Base-by-base conservation (phyloP, 768 basidiomycete species). In the Pleurotus djamor region DNA sequence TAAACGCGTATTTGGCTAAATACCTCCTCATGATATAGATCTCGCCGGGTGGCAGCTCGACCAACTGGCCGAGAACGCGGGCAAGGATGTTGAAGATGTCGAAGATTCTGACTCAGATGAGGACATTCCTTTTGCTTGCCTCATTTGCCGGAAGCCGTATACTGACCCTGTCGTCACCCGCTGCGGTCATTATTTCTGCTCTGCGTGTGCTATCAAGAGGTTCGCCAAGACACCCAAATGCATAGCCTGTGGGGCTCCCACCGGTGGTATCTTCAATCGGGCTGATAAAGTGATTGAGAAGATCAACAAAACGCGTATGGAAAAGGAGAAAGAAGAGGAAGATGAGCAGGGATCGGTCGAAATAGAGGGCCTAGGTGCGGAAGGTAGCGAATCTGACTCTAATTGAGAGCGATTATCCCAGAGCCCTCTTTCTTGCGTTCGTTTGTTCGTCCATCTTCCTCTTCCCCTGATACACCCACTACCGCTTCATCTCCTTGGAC, bases 21-120 rank as follows among this genome's bases (percentile, higher is more conserved):
- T 52, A 64, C 38, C 59, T 52, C 17, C 55, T 34, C 44, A 62
- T 45, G 28, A 36, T 59, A 59, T 63, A 94, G 92, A 99, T 76
- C 84, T 98, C n/a, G 89, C 90, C 4, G 97, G 97, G 45, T 99
- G 97, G 97, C 96, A 99, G 75, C 81, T 99, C 58, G 97, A 99
- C 78, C 92, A 95, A 72, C 78, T 95, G 57, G 91, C 93, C 32
- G 92, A 88, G 66, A 88, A 82, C 68, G 79, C 88, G n/a, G 79
- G 79, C 70, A 86, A 82, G 73, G 78, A 83, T 63, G 81, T 72
- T 38, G 85, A 82, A 35, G 85, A 86, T 50, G 86, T 74, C 35
- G 87, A 85, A 7, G 87, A 83, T 54, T 83, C 85, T 44, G 88
- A 88, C 70, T 84, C 84, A 41, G 88, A 87, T 64, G 87, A 94